Percentiles rank a stretch among this genome's conserved stretches.
phyloP scores from a whole-genome alignment of 495 filamentous ascomycete species.

The Cercophora samala region DNA sequence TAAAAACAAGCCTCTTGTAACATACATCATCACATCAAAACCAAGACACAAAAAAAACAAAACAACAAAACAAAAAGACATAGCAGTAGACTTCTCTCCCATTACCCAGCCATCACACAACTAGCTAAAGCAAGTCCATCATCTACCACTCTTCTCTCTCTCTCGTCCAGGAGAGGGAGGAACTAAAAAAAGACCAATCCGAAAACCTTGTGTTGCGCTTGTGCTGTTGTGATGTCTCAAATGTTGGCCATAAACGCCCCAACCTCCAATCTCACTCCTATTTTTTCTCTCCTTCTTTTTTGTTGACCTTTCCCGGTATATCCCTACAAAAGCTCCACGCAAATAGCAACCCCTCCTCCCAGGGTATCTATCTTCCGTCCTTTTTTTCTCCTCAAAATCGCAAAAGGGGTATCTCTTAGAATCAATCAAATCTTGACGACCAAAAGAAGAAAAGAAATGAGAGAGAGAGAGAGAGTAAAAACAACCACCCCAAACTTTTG shows the following conservation, averaged over 20 bases:
- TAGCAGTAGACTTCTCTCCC: not conserved
- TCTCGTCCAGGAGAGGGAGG: not conserved
- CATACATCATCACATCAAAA: not conserved
- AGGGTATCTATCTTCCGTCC: constrained; percentile 1
- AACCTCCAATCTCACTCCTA: not conserved
- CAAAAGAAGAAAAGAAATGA: not conserved
- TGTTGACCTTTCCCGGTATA: not conserved
- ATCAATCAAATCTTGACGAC: not conserved
- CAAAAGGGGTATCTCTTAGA: not conserved
- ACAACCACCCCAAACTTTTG: not conserved
- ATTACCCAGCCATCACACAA: not conserved
- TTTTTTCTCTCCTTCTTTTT: not conserved
- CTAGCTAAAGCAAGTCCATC: not conserved
- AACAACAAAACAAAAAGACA: not conserved
- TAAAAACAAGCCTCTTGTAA: not conserved
- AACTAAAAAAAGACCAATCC: constrained; percentile 13
- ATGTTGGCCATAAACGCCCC: not conserved
- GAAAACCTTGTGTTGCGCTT: not conserved
- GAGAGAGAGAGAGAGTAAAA: not conserved
- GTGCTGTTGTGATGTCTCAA: not conserved
- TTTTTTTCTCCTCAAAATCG: not conserved
- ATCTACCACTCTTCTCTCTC: not conserved
- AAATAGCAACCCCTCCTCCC: not conserved
- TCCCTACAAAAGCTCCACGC: not conserved
- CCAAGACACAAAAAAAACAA: not conserved